Evolutionary conservation across 2,329 filamentous ascomycete species (phyloP).

Genomic region (Diaporthe aspalathi): DNA sequence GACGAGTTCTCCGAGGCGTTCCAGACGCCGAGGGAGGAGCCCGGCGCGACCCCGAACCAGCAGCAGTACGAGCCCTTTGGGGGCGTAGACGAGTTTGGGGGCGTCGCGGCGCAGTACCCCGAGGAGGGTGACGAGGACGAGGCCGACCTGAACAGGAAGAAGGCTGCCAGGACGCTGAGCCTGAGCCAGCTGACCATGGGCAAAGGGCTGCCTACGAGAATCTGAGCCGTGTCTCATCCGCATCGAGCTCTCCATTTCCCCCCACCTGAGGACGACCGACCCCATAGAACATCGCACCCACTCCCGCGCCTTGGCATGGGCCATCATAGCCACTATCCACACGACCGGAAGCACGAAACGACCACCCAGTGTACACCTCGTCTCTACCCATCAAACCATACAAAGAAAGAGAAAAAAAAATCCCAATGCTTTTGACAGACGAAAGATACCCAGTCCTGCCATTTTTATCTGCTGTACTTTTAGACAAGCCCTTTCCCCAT

Average conservation of each 20-base stretch:
- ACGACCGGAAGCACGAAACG: conserved; percentile 24
- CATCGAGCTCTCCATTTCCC: not conserved
- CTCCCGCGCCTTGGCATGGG: not conserved
- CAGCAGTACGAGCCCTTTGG: conserved; percentile 55
- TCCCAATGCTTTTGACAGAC: conserved; percentile 25
- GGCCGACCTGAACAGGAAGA: conserved; percentile 55
- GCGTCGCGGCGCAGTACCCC: conserved; percentile 45
- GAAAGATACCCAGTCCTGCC: conserved; percentile 33
- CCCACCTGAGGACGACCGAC: not conserved
- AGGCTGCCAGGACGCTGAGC: conserved; percentile 72
- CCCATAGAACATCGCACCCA: not conserved
- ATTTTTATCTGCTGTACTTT: conserved; percentile 30
- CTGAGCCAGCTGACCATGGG: conserved; percentile 69
- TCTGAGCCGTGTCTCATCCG: conserved; percentile 36
- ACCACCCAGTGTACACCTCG: conserved; percentile 22
- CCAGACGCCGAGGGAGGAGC: conserved; percentile 63
- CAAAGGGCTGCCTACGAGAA: conserved; percentile 47
- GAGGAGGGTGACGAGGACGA: conserved; percentile 47
- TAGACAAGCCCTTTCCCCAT: conserved; percentile 8
- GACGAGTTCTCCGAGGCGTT: conserved; percentile 59
- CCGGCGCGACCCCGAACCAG: conserved; percentile 44
- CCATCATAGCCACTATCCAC: not conserved
- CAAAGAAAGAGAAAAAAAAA: not conserved
- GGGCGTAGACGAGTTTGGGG: conserved; percentile 50
- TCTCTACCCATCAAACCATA: not conserved